Evolutionary conservation across 208 protist genomes (phyloP).

Genomic region (Leptomonas pyrrhocoris): DNA sequence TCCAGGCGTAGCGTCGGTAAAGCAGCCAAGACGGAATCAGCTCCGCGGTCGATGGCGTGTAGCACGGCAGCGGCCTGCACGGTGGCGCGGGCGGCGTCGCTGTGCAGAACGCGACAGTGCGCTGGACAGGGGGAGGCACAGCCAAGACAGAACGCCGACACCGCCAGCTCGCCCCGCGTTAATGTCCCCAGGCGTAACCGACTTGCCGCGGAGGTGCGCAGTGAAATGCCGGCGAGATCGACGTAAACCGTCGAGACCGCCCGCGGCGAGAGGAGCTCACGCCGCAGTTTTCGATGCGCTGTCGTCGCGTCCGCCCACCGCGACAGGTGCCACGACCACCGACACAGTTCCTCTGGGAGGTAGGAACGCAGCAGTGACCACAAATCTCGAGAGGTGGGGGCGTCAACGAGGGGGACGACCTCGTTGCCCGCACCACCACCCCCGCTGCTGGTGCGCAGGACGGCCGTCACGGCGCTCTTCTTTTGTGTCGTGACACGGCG

Average conservation of each 20-base stretch:
- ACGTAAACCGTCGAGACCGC: slow-evolving; percentile 28
- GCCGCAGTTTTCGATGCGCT: slow-evolving; percentile 28
- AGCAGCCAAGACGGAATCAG: neutral
- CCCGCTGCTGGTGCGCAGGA: neutral
- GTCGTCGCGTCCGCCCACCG: slow-evolving; percentile 10
- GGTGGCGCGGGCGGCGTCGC: slow-evolving; percentile 1
- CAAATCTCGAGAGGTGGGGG: slow-evolving; percentile 3
- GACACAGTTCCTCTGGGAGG: slow-evolving; percentile 8
- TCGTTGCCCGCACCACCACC: neutral
- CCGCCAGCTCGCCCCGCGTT: neutral
- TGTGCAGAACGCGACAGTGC: neutral
- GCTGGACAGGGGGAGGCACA: neutral
- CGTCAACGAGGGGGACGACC: slow-evolving; percentile 4
- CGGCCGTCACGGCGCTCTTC: slow-evolving; percentile 6
- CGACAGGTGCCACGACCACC: slow-evolving; percentile 8
- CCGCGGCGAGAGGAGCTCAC: slow-evolving; percentile 13
- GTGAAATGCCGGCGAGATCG: slow-evolving; percentile 18
- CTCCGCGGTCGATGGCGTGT: neutral
- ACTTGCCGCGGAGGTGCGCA: neutral
- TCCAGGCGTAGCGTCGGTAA: slow-evolving; percentile 10
- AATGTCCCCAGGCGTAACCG: neutral
- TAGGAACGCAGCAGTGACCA: slow-evolving; percentile 22
- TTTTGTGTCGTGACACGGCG: slow-evolving; percentile 20
- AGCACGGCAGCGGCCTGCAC: slow-evolving; percentile 1
- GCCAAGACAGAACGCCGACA: slow-evolving; percentile 6